phyloP scores from a whole-genome alignment of 345 rosid genomes.

The Dipteronia sinensis region DNA sequence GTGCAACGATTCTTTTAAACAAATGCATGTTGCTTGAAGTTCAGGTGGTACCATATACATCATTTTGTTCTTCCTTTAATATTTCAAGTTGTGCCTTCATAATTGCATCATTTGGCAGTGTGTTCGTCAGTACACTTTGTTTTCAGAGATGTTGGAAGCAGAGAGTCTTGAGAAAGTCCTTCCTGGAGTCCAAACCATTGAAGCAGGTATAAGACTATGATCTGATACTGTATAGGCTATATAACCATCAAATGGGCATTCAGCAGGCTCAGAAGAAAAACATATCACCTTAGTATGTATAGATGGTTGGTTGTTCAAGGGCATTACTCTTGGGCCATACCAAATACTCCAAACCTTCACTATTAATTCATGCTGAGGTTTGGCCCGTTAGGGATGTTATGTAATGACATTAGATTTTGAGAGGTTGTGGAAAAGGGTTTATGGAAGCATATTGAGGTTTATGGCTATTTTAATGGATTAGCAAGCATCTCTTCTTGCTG shows the following conservation, averaged over 20 bases:
- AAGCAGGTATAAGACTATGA: slow-evolving; percentile 52
- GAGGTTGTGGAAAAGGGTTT: background rate
- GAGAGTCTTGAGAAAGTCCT: slow-evolving; percentile 62
- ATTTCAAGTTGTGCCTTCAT: slow-evolving; percentile 1
- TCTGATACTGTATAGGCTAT: background rate
- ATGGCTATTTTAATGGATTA: background rate
- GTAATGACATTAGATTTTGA: background rate
- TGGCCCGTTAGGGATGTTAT: background rate
- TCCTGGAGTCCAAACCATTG: slow-evolving; percentile 56
- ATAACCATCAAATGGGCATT: background rate
- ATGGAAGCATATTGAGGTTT: background rate
- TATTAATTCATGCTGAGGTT: background rate
- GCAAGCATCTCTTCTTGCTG: background rate
- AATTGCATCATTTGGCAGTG: slow-evolving; percentile 42
- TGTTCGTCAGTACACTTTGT: slow-evolving; percentile 46
- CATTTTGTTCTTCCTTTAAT: slow-evolving; percentile 15
- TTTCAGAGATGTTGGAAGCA: slow-evolving; percentile 57
- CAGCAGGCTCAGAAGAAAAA: background rate
- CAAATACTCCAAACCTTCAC: background rate
- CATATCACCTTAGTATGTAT: background rate
- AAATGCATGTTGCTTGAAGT: slow-evolving; percentile 60
- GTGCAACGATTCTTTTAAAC: slow-evolving; percentile 54
- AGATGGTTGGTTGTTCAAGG: background rate
- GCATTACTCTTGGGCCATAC: background rate
- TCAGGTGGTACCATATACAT: slow-evolving; percentile 45